These are phyloP conservation scores for Tubosaeta brunneosetosa DNA, from an alignment of 768 basidiomycete species.

Conservation along the genomic window DNA sequence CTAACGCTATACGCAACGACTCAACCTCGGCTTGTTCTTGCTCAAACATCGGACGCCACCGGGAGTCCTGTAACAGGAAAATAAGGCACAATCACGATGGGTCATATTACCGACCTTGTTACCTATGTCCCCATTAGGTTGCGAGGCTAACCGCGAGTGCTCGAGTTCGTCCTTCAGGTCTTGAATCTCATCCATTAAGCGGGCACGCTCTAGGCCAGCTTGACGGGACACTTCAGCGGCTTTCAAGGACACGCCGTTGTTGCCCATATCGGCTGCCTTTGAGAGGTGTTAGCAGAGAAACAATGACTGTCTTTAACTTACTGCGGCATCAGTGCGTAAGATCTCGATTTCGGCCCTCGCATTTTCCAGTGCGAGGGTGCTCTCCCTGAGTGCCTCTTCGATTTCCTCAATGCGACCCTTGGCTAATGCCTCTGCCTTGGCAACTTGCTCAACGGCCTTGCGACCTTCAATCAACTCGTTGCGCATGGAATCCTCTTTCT, in stretches of 20 bases:
- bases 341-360: conserved; percentile 87
- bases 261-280: conserved; percentile 46
- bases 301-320: conserved; percentile 36
- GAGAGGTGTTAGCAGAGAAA: conserved; percentile 9
- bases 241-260: conserved; percentile 42
- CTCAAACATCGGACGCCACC: conserved; percentile 28
- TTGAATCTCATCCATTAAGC: conserved; percentile 52
- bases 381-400: conserved; percentile 87
- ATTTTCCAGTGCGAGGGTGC: conserved; percentile 80
- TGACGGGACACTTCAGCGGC: conserved; percentile 45
- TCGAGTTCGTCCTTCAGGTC: conserved; percentile 48
- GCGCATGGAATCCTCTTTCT: conserved; percentile 66
- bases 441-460: conserved; percentile 58
- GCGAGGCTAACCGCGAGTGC: conserved; percentile 30
- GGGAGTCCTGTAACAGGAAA: conserved; percentile 15
- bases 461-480: conserved; percentile 66
- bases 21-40: conserved; percentile 29
- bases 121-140: conserved; percentile 23
- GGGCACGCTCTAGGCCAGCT: conserved; percentile 47
- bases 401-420: conserved; percentile 74
- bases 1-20: conserved; percentile 30
- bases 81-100: background rate
- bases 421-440: conserved; percentile 57
- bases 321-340: conserved; percentile 66
- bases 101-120: conserved; percentile 15